Conservation (phyloP, 116 monocot genomes). For the Papilionanthe hybrid region DNA sequence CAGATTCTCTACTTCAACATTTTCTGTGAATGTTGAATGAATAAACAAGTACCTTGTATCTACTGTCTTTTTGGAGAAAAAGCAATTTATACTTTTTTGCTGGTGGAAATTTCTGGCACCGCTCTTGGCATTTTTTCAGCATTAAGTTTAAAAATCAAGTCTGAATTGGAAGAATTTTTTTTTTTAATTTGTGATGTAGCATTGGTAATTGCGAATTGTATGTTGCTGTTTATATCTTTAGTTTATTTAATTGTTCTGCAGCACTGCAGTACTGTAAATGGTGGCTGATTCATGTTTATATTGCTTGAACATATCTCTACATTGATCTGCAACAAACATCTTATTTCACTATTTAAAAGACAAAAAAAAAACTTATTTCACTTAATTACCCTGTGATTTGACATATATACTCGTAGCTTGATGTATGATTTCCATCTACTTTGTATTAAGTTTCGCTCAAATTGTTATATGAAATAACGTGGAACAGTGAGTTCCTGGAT, state of each 20-base stretch:
- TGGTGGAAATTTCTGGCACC: background rate
- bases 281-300: background rate
- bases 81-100: background rate
- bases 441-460: slow-evolving; percentile 4
- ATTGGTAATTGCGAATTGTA: background rate
- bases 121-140: background rate
- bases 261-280: background rate
- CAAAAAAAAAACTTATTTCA: background rate
- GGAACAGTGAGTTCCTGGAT: slow-evolving; percentile 23
- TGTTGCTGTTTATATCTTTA: background rate
- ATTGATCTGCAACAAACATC: background rate
- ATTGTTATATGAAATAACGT: slow-evolving; percentile 44
- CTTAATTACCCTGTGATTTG: background rate
- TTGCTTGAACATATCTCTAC: background rate
- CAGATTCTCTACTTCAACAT: background rate
- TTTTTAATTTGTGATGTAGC: background rate
- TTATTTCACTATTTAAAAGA: background rate
- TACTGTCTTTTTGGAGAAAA: background rate
- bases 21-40: background rate
- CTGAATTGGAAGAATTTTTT: background rate
- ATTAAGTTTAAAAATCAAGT: slow-evolving; percentile 3
- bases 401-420: background rate
- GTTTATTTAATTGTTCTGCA: slow-evolving; percentile 1
- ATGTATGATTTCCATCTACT: background rate
- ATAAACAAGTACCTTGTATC: background rate